Evolutionary conservation across 2,329 filamentous ascomycete species (phyloP), one percentile per base, ranked within the genome.

Genomic region (Aphanocladium album): DNA sequence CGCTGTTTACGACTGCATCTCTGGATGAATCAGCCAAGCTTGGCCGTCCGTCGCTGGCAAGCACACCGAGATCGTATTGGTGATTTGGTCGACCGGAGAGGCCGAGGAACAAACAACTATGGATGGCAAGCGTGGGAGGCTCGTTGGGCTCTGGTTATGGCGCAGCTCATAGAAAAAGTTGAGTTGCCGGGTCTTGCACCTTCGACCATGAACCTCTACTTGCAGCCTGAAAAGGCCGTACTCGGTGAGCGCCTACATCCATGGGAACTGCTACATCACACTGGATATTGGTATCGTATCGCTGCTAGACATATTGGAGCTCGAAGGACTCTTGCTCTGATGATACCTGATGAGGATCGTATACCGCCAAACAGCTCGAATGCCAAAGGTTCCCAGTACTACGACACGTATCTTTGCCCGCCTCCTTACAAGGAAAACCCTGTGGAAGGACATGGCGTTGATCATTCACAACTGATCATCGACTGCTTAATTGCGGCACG

Each of bases 91-190:
- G 91, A 96, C 69, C 83, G 90, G 19, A 86, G 89, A 66, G 93
- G 92, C 4, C 90, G 90, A 67, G 93, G 93, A 0, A 92, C 90
- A 2, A 85, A 86, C 35, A 96, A 91, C 65, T 98, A 98, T 72
- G 91, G 91, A 6, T 98, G 93, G 90, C 85, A 91, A 69, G 93
- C 93, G 2, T 99, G 93, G 93, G 89, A 96, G 75, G 87, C 90
- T 45, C 83, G 90, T 60, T 88, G 85, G 85, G 81, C 83, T 17
- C 77, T 77, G 23, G 75, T 85, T 14, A 88, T 88, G 85, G 85
- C 83, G 2, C 78, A 83, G 49, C 69, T 87, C 63, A 79, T 87
- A 19, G 80, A 84, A 63, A 82, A 79, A 63, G 76, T 80, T 27
- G 77, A 79, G 21, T 75, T 86, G 14, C 75, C 77, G 2, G 81